phyloP scores from a whole-genome alignment of 306 rosid genomes.

The Castanea crenata region DNA sequence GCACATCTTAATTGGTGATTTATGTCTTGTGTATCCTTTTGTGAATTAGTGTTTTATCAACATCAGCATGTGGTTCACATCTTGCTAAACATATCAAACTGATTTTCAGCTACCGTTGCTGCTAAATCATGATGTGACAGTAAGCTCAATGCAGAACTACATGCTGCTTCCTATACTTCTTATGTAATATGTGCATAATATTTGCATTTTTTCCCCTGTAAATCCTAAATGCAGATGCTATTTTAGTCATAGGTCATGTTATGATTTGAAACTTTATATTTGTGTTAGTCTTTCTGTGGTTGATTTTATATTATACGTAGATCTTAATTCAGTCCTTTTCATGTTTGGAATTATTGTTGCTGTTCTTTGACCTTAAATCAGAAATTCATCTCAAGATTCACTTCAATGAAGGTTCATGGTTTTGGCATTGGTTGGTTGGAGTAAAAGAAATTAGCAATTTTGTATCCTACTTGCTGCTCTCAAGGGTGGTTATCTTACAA shows the following conservation, averaged over 20 bases:
- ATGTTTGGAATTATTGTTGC: slow-evolving; percentile 14
- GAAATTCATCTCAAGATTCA: slow-evolving; percentile 44
- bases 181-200: neutral
- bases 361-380: slow-evolving; percentile 52
- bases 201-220: neutral
- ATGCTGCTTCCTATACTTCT: neutral
- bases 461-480: slow-evolving; percentile 60
- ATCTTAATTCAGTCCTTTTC: slow-evolving; percentile 11
- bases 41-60: neutral
- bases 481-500: slow-evolving; percentile 21
- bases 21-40: neutral
- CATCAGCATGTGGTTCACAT: neutral
- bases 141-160: too few relatives aligned
- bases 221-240: neutral
- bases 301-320: slow-evolving; percentile 18
- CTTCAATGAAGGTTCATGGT: slow-evolving; percentile 49
- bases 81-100: neutral
- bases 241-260: slow-evolving; percentile 8
- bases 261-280: neutral
- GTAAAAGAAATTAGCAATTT: slow-evolving; percentile 40
- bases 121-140: too few relatives aligned
- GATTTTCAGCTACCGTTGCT: neutral
- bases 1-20: neutral
- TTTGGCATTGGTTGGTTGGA: slow-evolving; percentile 50
- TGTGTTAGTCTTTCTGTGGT: slow-evolving; percentile 8